A percentile compares a stretch with the other conserved stretches of the same genome.
These are phyloP conservation scores for Aspergillus hancockii DNA, from an alignment of 495 filamentous ascomycete genomes.

Conservation along the genomic window DNA sequence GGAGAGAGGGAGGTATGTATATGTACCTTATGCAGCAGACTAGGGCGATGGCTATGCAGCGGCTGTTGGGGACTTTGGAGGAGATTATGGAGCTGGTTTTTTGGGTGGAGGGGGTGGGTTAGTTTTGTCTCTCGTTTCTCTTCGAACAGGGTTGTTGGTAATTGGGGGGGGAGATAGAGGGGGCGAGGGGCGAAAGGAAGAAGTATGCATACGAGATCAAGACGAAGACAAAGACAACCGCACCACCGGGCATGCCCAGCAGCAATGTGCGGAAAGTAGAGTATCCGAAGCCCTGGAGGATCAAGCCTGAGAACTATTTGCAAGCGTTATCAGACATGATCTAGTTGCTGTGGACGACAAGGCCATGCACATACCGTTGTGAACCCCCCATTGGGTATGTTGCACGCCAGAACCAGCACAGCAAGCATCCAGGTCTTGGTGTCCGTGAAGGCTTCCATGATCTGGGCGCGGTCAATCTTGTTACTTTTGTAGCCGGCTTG, in stretches of 20 bases:
- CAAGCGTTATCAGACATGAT: background rate
- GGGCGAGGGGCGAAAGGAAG: no score
- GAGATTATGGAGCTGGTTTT: no score
- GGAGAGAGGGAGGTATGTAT: background rate
- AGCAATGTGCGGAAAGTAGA: background rate
- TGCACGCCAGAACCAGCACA: constrained; percentile 10
- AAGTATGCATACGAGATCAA: no score
- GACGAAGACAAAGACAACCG: no score
- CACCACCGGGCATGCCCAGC: background rate
- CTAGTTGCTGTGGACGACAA: background rate
- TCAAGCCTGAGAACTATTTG: background rate
- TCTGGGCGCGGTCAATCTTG: constrained; percentile 49
- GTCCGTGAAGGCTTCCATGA: constrained; percentile 44
- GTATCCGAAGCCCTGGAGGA: background rate
- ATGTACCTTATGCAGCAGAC: background rate
- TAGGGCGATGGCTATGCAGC: background rate
- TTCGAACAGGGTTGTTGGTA: no score
- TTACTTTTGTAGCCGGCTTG: constrained; percentile 47
- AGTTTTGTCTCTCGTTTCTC: no score
- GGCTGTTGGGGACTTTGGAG: no score
- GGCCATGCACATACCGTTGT: constrained; percentile 16
- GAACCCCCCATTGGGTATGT: constrained; percentile 33
- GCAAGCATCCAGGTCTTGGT: constrained; percentile 34
- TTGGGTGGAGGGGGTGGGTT: no score
- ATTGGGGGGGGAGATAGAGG: no score